Evolutionary conservation across 345 rosid species (phyloP), one percentile per base, ranked within the genome.

Genomic region (Murraya paniculata): DNA sequence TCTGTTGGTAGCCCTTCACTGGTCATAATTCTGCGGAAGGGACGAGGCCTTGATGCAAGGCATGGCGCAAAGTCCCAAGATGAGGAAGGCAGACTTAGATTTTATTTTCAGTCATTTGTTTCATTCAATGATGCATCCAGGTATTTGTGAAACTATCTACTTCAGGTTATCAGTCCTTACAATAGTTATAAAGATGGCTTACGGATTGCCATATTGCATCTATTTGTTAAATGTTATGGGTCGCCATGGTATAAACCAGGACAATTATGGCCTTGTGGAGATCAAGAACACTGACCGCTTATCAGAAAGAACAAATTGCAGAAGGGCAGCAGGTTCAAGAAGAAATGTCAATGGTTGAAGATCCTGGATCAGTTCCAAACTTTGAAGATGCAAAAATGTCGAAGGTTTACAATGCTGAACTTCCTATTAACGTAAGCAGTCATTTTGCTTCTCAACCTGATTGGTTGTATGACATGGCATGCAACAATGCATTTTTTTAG

Each of bases 251-350:
- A 64, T 68, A 58, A 78, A 69, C 79, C 85, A 95, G 99, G 88
- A 95, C 91, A 71, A 91, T 89, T 33, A 83, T 87, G 91, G 99
- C 96, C 73, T 79, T 93, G 84, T 92, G 97, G 99, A 90, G 91
- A 85, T 80, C 92, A 8, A 88, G 95, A 82, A 88, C 84, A 50
- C 79, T 83, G 77, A 82, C 83, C 45, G 59, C 88, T 10, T 90
- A 91, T 75, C 92, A 86, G 61, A 89, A 89, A 85, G 91, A 81
- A 68, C 83, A 84, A 64, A 84, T 84, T 74, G 91, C 84, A 14
- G 91, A 92, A 73, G 93, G 89, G 84, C 96, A 87, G 73, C 78
- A 57, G 72, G 93, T 83, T 75, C 76, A 76, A 67, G 87, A 82
- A 69, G 91, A 87, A 77, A 75, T 69, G 9, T 81, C 87, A 16